Percentiles rank a stretch among this genome's conserved stretches.
Evolutionary conservation across 129 eudicot genomes (phyloP).

Genomic region (Escallonia rubra): DNA sequence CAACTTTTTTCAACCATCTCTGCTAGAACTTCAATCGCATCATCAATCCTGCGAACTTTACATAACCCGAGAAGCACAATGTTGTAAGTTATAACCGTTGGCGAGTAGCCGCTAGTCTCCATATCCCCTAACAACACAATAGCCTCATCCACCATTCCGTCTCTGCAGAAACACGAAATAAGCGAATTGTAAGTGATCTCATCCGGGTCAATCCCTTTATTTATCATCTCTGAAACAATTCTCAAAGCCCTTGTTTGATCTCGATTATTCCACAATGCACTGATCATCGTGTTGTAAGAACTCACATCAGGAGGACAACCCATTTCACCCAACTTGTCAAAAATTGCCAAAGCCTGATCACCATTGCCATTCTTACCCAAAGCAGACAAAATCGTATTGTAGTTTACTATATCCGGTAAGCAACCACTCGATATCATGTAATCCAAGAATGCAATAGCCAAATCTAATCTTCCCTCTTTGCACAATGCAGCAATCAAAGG

Average conservation of each 20-base stretch:
- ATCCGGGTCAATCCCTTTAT: slow-evolving; percentile 56
- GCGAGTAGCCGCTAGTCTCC: slow-evolving; percentile 42
- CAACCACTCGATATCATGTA: slow-evolving; percentile 63
- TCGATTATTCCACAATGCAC: slow-evolving; percentile 65
- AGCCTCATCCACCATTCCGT: slow-evolving; percentile 67
- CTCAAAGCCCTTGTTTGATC: slow-evolving; percentile 39
- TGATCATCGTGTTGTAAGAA: slow-evolving; percentile 65
- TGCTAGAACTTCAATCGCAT: slow-evolving; percentile 53
- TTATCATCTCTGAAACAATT: slow-evolving; percentile 55
- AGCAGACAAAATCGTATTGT: slow-evolving; percentile 58
- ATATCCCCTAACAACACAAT: slow-evolving; percentile 48
- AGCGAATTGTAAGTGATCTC: slow-evolving; percentile 63
- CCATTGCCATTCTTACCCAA: slow-evolving; percentile 62
- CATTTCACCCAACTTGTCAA: slow-evolving; percentile 42
- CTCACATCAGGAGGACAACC: slow-evolving; percentile 69
- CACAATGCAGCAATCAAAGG: slow-evolving; percentile 60
- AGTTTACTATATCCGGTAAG: slow-evolving; percentile 62
- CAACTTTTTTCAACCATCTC: slow-evolving; percentile 61
- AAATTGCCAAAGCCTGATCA: slow-evolving; percentile 51
- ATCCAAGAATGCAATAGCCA: slow-evolving; percentile 56
- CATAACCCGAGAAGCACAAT: slow-evolving; percentile 70
- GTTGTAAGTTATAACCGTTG: slow-evolving; percentile 58
- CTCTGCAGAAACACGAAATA: slow-evolving; percentile 73
- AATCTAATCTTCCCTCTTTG: slow-evolving; percentile 55
- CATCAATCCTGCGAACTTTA: slow-evolving; percentile 56